phyloP scores from a whole-genome alignment of 1,139 yeast species.

The Kodamaea anthophila region DNA sequence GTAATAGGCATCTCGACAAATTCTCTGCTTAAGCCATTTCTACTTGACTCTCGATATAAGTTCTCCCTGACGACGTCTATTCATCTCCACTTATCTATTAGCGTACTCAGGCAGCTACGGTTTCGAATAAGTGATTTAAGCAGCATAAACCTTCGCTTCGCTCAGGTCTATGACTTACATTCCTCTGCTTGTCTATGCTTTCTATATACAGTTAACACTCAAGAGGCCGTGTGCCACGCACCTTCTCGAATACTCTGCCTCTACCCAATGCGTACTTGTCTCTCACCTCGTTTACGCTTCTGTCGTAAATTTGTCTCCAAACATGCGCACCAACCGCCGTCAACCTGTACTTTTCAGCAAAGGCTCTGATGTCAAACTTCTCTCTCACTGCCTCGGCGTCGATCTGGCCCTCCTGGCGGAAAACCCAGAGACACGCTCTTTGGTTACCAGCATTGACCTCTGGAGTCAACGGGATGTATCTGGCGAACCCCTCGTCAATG shows the following conservation, averaged over 20 bases:
- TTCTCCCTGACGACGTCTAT: too few species aligned
- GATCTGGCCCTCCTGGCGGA: constrained; percentile 50
- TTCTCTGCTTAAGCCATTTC: too few species aligned
- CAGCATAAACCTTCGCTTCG: too few species aligned
- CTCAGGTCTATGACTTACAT: too few species aligned
- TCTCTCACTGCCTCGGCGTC: constrained; percentile 23
- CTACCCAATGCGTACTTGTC: constrained; percentile 61
- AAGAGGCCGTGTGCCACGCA: constrained; percentile 27
- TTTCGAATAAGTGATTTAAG: too few species aligned
- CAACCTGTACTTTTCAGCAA: constrained; percentile 50
- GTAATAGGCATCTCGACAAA: too few species aligned
- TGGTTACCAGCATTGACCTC: constrained; percentile 82
- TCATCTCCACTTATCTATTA: too few species aligned
- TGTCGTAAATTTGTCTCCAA: constrained; percentile 85
- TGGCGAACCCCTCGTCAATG: constrained; percentile 46
- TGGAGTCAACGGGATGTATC: constrained; percentile 82
- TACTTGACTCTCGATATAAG: too few species aligned
- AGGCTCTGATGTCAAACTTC: constrained; percentile 65
- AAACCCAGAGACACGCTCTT: constrained; percentile 86
- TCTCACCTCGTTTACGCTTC: constrained; percentile 64
- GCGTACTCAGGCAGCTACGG: too few species aligned
- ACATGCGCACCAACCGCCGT: constrained; percentile 85
- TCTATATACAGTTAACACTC: constrained; percentile 8
- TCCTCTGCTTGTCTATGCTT: too few species aligned
- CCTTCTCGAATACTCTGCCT: constrained; percentile 70